A percentile compares a stretch with the other conserved stretches of the same genome.
phyloP scores from a whole-genome alignment of 345 rosid genomes.

The Acer yangbiense region DNA sequence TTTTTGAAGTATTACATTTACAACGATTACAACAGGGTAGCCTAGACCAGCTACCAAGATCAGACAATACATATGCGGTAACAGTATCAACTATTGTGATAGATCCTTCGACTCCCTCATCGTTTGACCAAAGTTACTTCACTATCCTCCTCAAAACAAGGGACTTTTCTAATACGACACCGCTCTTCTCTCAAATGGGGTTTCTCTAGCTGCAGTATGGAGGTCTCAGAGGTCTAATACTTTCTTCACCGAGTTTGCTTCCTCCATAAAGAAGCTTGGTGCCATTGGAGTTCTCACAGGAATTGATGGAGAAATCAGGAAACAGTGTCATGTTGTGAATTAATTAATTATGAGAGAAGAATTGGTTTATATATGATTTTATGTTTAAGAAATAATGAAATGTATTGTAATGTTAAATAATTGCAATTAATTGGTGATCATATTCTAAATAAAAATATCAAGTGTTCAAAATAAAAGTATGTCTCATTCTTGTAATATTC shows the following conservation, averaged over 20 bases:
- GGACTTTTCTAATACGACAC: slow-evolving; percentile 59
- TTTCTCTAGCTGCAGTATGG: slow-evolving; percentile 20
- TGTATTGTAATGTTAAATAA: neutral
- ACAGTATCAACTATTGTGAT: slow-evolving; percentile 27
- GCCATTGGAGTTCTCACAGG: slow-evolving; percentile 42
- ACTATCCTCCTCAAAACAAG: slow-evolving; percentile 31
- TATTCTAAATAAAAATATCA: too few relatives aligned
- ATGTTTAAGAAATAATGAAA: neutral
- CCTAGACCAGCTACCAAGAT: too few relatives aligned
- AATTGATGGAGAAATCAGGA: slow-evolving; percentile 55
- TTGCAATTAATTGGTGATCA: too few relatives aligned
- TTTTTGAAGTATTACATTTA: too few relatives aligned
- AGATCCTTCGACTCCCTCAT: slow-evolving; percentile 48
- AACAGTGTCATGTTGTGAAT: slow-evolving; percentile 43
- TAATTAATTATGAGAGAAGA: neutral
- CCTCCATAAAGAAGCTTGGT: slow-evolving; percentile 58
- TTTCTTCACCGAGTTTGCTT: slow-evolving; percentile 49
- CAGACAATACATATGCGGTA: too few relatives aligned
- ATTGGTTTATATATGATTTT: neutral
- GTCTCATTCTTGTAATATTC: too few relatives aligned
- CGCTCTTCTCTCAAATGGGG: slow-evolving; percentile 46
- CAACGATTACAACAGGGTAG: too few relatives aligned
- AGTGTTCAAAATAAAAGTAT: too few relatives aligned
- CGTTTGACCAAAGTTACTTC: slow-evolving; percentile 54
- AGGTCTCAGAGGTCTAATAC: slow-evolving; percentile 16